Evolutionary conservation across 805 yeast genomes (phyloP), one percentile per base, ranked within the genome.

Genomic region (Wickerhamiella azyma): DNA sequence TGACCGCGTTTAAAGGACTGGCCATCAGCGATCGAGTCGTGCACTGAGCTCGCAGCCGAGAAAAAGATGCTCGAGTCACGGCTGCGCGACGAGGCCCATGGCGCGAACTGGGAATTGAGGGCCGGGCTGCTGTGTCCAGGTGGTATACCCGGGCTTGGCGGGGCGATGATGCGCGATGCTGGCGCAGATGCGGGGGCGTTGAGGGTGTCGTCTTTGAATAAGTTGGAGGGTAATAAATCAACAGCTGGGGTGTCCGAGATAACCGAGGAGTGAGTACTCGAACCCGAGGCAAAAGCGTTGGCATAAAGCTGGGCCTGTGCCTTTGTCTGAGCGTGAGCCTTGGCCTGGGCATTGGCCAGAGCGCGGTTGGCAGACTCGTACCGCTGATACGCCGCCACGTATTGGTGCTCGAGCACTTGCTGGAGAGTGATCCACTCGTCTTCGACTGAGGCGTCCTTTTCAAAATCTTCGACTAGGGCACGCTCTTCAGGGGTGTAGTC

Each of bases 341-440:
- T 38, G 13, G 49, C 55, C 50, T 36, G 53, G 38, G 41, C 55
- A 37, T 28, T 48, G 44, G 41, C 49, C 8, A 39, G 46, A 10
- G 51, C 50, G 16, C 51, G 52, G 5, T 51, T 49, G 2, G 66
- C 63, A 17, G 54, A 59, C 19, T 62, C 59, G 37, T 55, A 62
- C 40, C 54, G 54, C 21, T 57, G 53, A 32, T 60, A 61, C 10
- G 62, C 66, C 30, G 56, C 54, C 3, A 62, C 53, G 43, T 66
- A 66, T 5, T 65, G 52, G 46, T 55, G 46, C 44, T 66, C 69
- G 26, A 66, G 55, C 2, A 52, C 54, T 41, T 60, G 56, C 41
- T 62, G 66, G 1, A 56, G 54, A n/a, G 57, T 53, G 19, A 52
- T 50, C 70, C 70, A 66, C 16, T 58, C 56, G 14, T 50, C 53